Percentiles rank a stretch among this genome's conserved stretches.
Evolutionary conservation across 495 filamentous ascomycete genomes (phyloP).

Genomic region (Podospora tetraspora): DNA sequence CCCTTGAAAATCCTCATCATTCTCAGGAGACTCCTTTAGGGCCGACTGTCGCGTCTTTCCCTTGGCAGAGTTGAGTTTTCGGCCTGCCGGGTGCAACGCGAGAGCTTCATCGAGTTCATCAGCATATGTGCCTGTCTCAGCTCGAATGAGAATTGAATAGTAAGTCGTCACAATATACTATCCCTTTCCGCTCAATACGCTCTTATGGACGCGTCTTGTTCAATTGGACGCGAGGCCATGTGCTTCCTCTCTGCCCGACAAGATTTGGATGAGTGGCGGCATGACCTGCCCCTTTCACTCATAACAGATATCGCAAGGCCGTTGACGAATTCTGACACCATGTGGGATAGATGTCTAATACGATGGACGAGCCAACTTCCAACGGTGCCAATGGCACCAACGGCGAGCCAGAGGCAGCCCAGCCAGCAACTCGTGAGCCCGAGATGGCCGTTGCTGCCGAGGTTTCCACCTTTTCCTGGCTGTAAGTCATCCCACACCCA

Average conservation of each 20-base stretch:
- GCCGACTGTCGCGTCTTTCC: not conserved
- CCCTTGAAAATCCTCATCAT: not conserved
- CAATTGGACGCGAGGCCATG: not conserved
- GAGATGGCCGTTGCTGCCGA: conserved; percentile 3
- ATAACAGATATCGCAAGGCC: not conserved
- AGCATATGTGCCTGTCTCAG: not conserved
- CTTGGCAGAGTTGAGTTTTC: not conserved
- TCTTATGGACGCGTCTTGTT: not conserved
- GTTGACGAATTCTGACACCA: not conserved
- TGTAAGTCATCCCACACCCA: conserved; percentile 21
- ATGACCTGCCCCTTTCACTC: not conserved
- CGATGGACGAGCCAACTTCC: not conserved
- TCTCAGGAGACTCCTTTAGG: not conserved
- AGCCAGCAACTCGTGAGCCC: not conserved
- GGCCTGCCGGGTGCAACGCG: not conserved
- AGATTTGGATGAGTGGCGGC: not conserved
- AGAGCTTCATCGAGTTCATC: not conserved
- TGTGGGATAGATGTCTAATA: not conserved
- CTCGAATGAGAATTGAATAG: not conserved
- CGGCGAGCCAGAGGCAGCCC: not conserved
- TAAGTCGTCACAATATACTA: not conserved
- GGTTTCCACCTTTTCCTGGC: conserved; percentile 28
- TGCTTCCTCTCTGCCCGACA: not conserved
- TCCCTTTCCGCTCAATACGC: not conserved
- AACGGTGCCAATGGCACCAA: conserved; percentile 1